Evolutionary conservation across 2,329 filamentous ascomycete species (phyloP).

Genomic region (Uncinocarpus reesii): DNA sequence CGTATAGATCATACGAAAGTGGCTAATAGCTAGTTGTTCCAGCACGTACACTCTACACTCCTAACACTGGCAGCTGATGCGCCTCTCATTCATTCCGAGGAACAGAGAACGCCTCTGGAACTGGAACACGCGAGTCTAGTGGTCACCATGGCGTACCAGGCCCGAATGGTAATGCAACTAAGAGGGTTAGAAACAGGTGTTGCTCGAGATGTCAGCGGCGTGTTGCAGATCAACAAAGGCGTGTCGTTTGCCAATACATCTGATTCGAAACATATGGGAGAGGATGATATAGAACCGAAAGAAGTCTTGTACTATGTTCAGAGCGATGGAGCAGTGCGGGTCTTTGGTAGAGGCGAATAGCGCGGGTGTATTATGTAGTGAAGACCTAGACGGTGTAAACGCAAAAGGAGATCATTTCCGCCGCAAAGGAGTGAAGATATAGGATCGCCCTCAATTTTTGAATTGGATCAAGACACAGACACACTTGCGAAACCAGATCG

Average conservation of each 20-base stretch:
- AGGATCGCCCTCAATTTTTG: neutral
- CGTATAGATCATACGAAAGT: neutral
- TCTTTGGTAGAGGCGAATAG: slow-evolving; percentile 69
- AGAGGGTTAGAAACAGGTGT: slow-evolving; percentile 73
- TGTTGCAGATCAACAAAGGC: slow-evolving; percentile 62
- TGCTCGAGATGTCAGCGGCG: slow-evolving; percentile 84
- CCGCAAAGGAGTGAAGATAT: neutral
- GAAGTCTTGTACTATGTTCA: slow-evolving; percentile 76
- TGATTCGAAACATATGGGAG: slow-evolving; percentile 16
- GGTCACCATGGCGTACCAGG: slow-evolving; percentile 62
- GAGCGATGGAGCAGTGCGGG: slow-evolving; percentile 65
- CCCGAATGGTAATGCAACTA: slow-evolving; percentile 59
- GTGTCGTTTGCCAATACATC: slow-evolving; percentile 31
- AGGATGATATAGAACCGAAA: slow-evolving; percentile 40
- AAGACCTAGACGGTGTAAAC: neutral
- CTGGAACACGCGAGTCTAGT: slow-evolving; percentile 60
- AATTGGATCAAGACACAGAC: neutral
- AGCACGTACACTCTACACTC: slow-evolving; percentile 56
- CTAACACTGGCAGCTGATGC: slow-evolving; percentile 62
- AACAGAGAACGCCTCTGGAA: slow-evolving; percentile 55
- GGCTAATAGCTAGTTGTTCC: neutral
- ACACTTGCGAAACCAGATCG: slow-evolving; percentile 5
- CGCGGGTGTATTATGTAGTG: neutral
- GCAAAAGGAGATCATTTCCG: neutral
- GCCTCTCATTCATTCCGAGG: slow-evolving; percentile 51